Evolutionary conservation across 1,284 basidiomycete genomes (phyloP), one percentile per base, ranked within the genome.

Genomic region (Irpex sp.): DNA sequence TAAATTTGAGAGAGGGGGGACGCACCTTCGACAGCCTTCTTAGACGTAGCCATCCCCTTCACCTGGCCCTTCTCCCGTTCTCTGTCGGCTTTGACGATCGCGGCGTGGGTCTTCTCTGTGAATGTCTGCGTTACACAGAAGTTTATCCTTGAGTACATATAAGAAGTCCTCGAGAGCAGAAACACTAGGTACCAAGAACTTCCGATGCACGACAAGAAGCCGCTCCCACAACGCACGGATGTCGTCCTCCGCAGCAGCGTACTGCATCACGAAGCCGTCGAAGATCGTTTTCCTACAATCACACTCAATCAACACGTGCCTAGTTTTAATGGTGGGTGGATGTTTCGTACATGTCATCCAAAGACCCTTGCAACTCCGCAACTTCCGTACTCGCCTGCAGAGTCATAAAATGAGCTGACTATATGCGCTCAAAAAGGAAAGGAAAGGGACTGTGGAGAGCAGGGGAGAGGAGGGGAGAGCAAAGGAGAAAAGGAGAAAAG

Each of bases 1-100:
- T 28, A 28, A 28, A 51, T 2, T 28, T n/a, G 12, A n/a, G 28
- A 7, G 47, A 52, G n/a, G 18, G n/a, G n/a, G n/a, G n/a, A 56
- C 66, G 37, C n/a, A 70, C 71, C 71, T 65, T 68, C 68, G 3
- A 71, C 67, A 2, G 71, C 70, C 56, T 68, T 71, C 64, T 72
- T 72, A 1, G 69, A 63, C 3, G 67, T 66, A 3, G 70, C 70
- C 70, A 72, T 68, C 0, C 70, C 71, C 52, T 67, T 64, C 9
- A 72, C 66, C 49, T 71, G 70, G 0, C 68, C 70, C 37, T 65
- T 65, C 64, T 71, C 71, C 21, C 71, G 61, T 18, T 63, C 66
- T 9, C 61, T 56, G 39, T 72, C 70, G 28, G 55, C 63, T 5
- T 65, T 66, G 6, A 56, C 16, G n/a, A 65, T 56, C 1, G 49